Evolutionary conservation across 2,329 filamentous ascomycete species (phyloP), one percentile per base, ranked within the genome.

Genomic region (Fusarium tuaranense): DNA sequence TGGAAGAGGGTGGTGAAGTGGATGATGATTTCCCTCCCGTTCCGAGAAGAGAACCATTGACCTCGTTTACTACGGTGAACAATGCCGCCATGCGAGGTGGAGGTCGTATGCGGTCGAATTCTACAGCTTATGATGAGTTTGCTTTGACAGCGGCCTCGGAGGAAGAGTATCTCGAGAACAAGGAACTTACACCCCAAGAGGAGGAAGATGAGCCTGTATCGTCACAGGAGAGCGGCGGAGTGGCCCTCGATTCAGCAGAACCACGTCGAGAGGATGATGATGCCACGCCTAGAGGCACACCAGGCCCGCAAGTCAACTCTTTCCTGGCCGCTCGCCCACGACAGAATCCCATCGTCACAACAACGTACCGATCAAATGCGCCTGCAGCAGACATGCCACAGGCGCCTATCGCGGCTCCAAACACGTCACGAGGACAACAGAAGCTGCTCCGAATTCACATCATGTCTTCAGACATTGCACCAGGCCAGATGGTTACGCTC

Each of bases 11-110:
- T 66, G 94, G 93, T 59, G 94, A 97, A 79, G 92, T 96, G 1
- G 94, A 97, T 76, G 93, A 95, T 74, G 94, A 97, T 79, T 97
- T 97, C 74, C 93, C 94, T 36, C 92, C 94, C 0, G 86, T 97
- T 46, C 92, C 93, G 68, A 88, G 94, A 39, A 94, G 90, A 25
- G 93, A 93, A 77, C 89, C 92, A 3, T 87, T 97, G n/a, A 90
- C 89, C 7, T 91, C 94, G 22, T 97, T 96, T 77, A 94, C 94
- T 41, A 95, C 93, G 8, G 93, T 93, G 71, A 95, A 96, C 80
- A 95, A 94, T 79, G 93, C 92, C 66, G 94, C 94, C 78, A 93
- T 93, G 80, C 88, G 91, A 65, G 92, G 87, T 48, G 85, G 87
- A 10, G 88, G 86, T 7, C 83, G 88, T 59, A 86, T 87, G 70